Evolutionary conservation across 345 rosid species (phyloP).

Genomic region (Citrus inodora): DNA sequence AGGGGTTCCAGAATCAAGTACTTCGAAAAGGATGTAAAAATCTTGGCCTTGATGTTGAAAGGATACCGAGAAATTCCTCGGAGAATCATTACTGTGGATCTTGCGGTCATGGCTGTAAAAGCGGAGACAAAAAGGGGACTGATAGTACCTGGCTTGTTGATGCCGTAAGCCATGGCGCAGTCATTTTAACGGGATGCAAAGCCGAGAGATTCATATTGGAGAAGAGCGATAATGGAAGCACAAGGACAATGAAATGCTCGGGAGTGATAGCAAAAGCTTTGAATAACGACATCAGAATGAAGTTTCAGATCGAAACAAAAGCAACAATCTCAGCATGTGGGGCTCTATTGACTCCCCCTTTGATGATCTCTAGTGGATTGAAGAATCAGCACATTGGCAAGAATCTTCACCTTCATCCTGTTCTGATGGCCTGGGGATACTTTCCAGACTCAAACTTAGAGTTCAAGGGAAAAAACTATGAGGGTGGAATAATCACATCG

Average conservation of each 20-base stretch:
- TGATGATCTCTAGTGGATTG: conserved; percentile 77
- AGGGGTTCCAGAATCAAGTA: conserved; percentile 72
- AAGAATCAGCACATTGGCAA: conserved; percentile 64
- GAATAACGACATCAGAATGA: conserved; percentile 35
- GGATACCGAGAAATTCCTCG: conserved; percentile 66
- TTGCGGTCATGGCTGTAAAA: conserved; percentile 75
- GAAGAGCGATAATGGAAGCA: conserved; percentile 21
- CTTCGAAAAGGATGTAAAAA: conserved; percentile 75
- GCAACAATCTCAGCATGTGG: conserved; percentile 83
- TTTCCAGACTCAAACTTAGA: conserved; percentile 62
- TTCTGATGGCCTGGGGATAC: conserved; percentile 84
- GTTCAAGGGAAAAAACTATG: conserved; percentile 41
- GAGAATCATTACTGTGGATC: conserved; percentile 78
- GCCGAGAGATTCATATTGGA: conserved; percentile 65
- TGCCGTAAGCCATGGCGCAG: conserved; percentile 63
- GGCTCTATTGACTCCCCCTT: conserved; percentile 73
- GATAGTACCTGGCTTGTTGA: conserved; percentile 83
- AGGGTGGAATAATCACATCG: conserved; percentile 69
- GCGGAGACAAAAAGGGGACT: conserved; percentile 83
- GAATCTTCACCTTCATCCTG: conserved; percentile 87
- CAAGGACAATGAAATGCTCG: conserved; percentile 55
- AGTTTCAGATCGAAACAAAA: conserved; percentile 64
- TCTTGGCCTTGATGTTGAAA: conserved; percentile 52
- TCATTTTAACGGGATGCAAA: conserved; percentile 76
- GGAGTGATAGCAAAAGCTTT: conserved; percentile 58